Conservation (phyloP, 495 filamentous ascomycete genomes). For the Neohortaea acidophila region DNA sequence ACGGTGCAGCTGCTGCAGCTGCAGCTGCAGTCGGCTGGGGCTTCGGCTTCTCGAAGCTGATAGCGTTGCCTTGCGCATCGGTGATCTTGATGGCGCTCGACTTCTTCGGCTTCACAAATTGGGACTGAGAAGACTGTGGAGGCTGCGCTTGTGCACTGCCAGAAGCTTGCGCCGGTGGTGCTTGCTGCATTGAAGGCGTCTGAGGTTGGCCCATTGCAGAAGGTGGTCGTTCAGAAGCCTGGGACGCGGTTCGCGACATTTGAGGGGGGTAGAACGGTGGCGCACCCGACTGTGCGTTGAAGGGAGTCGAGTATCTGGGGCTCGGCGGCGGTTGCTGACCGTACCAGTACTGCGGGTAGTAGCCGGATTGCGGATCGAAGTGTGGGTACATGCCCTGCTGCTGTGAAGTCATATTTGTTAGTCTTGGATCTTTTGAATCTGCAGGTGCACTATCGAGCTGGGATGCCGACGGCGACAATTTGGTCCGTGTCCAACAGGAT, state of each 20-base stretch:
- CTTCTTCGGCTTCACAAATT: slow-evolving; percentile 28
- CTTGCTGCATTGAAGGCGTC: slow-evolving; percentile 42
- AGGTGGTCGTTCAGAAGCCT: slow-evolving; percentile 61
- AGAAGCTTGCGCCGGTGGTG: slow-evolving; percentile 35
- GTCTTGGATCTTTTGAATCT: not conserved
- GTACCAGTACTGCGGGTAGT: slow-evolving; percentile 38
- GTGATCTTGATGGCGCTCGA: slow-evolving; percentile 65
- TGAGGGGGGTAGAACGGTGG: slow-evolving; percentile 38
- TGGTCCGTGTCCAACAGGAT: too few relatives aligned
- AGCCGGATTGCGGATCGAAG: slow-evolving; percentile 25
- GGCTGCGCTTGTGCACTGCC: slow-evolving; percentile 31
- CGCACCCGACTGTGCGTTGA: slow-evolving; percentile 32
- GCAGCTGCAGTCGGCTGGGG: slow-evolving; percentile 35
- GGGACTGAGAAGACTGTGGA: slow-evolving; percentile 1
- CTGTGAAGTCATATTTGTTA: slow-evolving; percentile 1
- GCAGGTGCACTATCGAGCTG: too few relatives aligned
- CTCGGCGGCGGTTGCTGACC: slow-evolving; percentile 23
- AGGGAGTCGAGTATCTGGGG: slow-evolving; percentile 21
- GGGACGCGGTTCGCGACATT: slow-evolving; percentile 73
- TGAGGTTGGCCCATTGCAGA: slow-evolving; percentile 62
- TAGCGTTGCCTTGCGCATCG: slow-evolving; percentile 52
- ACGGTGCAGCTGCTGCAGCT: slow-evolving; percentile 4
- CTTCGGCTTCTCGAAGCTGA: slow-evolving; percentile 42
- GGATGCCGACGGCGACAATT: not conserved
- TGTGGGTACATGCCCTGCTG: slow-evolving; percentile 16